These are phyloP conservation scores for Epichloe baconii DNA, from an alignment of 2,329 filamentous ascomycete genomes.

Conservation along the genomic window DNA sequence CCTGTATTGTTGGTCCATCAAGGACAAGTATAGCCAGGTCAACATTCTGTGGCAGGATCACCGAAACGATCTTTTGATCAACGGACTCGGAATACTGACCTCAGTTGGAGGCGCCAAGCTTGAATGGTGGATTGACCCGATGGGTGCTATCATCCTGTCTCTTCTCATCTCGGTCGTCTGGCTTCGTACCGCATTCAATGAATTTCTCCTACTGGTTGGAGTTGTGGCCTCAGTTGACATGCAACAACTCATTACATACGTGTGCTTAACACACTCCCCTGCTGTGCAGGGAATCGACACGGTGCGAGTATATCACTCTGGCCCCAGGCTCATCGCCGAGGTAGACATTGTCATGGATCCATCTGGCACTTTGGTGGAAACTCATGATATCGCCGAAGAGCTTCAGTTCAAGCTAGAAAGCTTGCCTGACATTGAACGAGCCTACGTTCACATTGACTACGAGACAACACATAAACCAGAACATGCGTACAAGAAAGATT, in stretches of 20 bases:
- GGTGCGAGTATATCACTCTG: conserved; percentile 84
- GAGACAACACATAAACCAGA: conserved; percentile 93
- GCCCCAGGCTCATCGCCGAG: conserved; percentile 80
- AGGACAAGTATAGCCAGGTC: conserved; percentile 84
- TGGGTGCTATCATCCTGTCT: conserved; percentile 77
- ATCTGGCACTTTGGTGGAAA: conserved; percentile 55
- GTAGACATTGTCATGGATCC: conserved; percentile 92
- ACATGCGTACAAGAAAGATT: conserved; percentile 51
- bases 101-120: conserved; percentile 84
- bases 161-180: conserved; percentile 67
- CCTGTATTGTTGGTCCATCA: conserved; percentile 81
- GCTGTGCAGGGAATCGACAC: conserved; percentile 81
- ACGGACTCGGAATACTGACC: conserved; percentile 82
- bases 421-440: conserved; percentile 80
- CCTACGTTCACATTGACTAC: conserved; percentile 95
- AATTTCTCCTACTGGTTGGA: conserved; percentile 86
- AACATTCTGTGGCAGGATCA: conserved; percentile 94
- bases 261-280: conserved; percentile 82
- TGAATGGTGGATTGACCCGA: conserved; percentile 87
- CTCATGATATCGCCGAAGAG: conserved; percentile 88
- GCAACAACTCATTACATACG: conserved; percentile 88
- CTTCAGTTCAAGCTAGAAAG: conserved; percentile 90
- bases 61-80: conserved; percentile 93
- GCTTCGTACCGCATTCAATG: conserved; percentile 71
- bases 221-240: conserved; percentile 74